Base-by-base conservation (phyloP, 352 stramenopile genomes). In the Globisporangium abappressorium region DNA sequence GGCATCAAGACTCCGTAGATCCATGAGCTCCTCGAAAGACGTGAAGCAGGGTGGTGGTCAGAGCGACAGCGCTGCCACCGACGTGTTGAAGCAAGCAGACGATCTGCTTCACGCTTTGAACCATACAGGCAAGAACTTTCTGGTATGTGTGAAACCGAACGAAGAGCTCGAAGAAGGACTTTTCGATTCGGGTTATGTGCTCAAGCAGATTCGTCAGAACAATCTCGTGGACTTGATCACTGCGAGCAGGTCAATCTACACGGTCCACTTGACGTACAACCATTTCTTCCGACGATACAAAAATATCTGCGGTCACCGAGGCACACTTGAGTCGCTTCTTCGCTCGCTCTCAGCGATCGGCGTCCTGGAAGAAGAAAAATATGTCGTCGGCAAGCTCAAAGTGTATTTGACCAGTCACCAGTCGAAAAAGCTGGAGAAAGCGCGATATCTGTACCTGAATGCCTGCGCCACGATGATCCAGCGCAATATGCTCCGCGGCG, bases 251-350 rank as follows among this genome's bases (percentile, higher is more conserved):
- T 89, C 84, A 3, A 86, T 90, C 51, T 90, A 89, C 63, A 91
- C 82, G 9, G 82, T 92, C 0, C 84, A 90, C 34, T 67, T 95
- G 63, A 89, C 84, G 12, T 91, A 87, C 62, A 88, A 82, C 33
- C 84, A 92, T 49, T 95, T 95, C 57, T 93, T 92, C 69, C 77
- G 81, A 5, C 83, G 81, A 9, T 93, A 95, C 71, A 90, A 89
- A 65, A 90, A 89, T 58, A 86, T 95, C 12, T 95, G 87, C 66
- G 85, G 85, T 43, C 83, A 93, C 33, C 80, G 85, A 20, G 81
- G 85, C 26, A 92, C 87, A 5, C 67, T 95, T 0, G 83, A 93
- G 70, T 92, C 83, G 1, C 65, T 95, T 1, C 43, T 95, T 26
- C 80, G 87, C 22, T 89, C 83, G 12, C 69, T 95, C 36, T 91